These are phyloP conservation scores for Dendrobium nobile DNA, from an alignment of 106 monocot species.

Conservation along the genomic window DNA sequence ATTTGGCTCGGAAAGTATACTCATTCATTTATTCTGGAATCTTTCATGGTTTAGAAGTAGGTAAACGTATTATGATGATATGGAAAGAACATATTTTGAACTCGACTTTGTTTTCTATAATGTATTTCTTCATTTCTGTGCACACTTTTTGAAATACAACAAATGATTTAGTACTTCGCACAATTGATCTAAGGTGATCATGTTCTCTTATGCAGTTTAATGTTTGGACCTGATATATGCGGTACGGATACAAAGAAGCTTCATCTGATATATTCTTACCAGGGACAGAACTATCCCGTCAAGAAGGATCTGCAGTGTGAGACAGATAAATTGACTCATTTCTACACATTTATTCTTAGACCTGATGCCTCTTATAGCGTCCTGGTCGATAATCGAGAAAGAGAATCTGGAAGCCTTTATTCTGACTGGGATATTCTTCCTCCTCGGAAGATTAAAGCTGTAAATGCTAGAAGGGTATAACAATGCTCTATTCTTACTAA, in stretches of 20 bases:
- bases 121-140: not conserved
- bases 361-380: conserved; percentile 87
- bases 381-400: conserved; percentile 93
- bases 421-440: conserved; percentile 98
- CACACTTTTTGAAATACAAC: not conserved
- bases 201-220: conserved; percentile 52
- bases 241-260: conserved; percentile 97
- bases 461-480: conserved; percentile 79
- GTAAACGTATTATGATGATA: not conserved
- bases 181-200: not conserved
- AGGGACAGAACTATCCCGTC: conserved; percentile 94
- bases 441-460: conserved; percentile 81
- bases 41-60: not conserved
- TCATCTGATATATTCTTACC: conserved; percentile 91
- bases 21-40: not conserved
- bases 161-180: not conserved
- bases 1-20: not conserved
- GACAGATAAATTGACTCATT: conserved; percentile 88
- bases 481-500: not conserved
- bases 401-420: conserved; percentile 96
- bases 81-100: not conserved
- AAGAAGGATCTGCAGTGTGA: conserved; percentile 94
- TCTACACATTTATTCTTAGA: conserved; percentile 92
- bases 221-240: conserved; percentile 98
- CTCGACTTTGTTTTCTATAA: not conserved